These are phyloP conservation scores for Neonectria magnoliae DNA, from an alignment of 2,329 filamentous ascomycete genomes.

Conservation along the genomic window DNA sequence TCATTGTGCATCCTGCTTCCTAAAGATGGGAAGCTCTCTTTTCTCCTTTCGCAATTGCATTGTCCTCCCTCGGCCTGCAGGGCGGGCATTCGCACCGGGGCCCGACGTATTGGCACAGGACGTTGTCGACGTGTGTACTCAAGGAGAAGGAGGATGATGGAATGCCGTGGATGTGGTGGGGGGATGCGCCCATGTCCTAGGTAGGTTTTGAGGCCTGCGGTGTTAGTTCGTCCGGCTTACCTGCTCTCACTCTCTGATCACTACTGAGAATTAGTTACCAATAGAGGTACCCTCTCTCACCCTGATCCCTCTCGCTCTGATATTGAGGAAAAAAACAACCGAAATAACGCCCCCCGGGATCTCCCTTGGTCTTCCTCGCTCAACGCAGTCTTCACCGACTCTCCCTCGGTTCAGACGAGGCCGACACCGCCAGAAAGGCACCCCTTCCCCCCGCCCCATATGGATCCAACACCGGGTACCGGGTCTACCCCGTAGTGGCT, in stretches of 20 bases:
- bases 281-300: no score
- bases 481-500: neutral
- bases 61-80: no score
- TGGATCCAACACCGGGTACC: neutral
- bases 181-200: no score
- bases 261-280: no score
- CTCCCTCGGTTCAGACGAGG: neutral
- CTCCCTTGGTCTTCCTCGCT: constrained; percentile 3
- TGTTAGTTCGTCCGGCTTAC: neutral
- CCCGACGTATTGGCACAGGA: neutral
- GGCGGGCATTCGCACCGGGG: neutral
- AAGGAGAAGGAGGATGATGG: no score
- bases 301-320: neutral
- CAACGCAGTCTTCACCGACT: neutral
- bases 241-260: neutral
- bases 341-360: neutral
- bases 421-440: neutral
- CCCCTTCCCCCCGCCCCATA: no score
- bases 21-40: neutral
- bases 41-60: neutral
- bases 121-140: no score
- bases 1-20: constrained; percentile 12
- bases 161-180: neutral
- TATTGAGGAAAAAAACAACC: neutral
- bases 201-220: neutral